Percentiles rank a stretch among this genome's conserved stretches.
These are phyloP conservation scores for Pseudogymnoascus sp. DNA, from an alignment of 2,329 filamentous ascomycete species.

Conservation along the genomic window DNA sequence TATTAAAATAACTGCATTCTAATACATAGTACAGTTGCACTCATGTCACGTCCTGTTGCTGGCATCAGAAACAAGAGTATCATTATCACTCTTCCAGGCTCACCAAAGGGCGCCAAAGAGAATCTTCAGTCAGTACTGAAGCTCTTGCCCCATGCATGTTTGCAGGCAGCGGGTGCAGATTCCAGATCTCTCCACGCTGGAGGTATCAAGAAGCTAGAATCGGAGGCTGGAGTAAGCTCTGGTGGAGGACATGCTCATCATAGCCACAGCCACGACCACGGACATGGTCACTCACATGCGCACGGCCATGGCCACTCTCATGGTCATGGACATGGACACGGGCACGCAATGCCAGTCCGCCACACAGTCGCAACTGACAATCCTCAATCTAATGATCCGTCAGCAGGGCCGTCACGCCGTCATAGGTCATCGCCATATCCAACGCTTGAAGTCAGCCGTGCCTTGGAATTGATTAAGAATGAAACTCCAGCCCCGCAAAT, in stretches of 20 bases:
- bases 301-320: slow-evolving; percentile 46
- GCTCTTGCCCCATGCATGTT: slow-evolving; percentile 88
- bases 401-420: slow-evolving; percentile 56
- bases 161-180: slow-evolving; percentile 75
- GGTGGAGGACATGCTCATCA: slow-evolving; percentile 17
- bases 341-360: slow-evolving; percentile 54
- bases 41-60: slow-evolving; percentile 92
- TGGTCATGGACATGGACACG: slow-evolving; percentile 55
- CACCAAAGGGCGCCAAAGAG: slow-evolving; percentile 89
- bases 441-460: slow-evolving; percentile 80
- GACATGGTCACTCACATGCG: slow-evolving; percentile 36
- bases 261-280: slow-evolving; percentile 28
- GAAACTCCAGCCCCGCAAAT: slow-evolving; percentile 59
- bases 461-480: slow-evolving; percentile 62
- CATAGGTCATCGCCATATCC: slow-evolving; percentile 84
- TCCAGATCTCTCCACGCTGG: slow-evolving; percentile 73
- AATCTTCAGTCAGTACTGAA: slow-evolving; percentile 85
- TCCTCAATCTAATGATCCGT: slow-evolving; percentile 52
- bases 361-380: slow-evolving; percentile 60
- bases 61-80: slow-evolving; percentile 75
- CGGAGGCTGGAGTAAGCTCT: slow-evolving; percentile 60
- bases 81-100: slow-evolving; percentile 84
- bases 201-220: slow-evolving; percentile 74
- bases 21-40: slow-evolving; percentile 57
- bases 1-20: neutral